Evolutionary conservation across 2,329 filamentous ascomycete genomes (phyloP), one percentile per base, ranked within the genome.

Genomic region (Eurotiales sp.): DNA sequence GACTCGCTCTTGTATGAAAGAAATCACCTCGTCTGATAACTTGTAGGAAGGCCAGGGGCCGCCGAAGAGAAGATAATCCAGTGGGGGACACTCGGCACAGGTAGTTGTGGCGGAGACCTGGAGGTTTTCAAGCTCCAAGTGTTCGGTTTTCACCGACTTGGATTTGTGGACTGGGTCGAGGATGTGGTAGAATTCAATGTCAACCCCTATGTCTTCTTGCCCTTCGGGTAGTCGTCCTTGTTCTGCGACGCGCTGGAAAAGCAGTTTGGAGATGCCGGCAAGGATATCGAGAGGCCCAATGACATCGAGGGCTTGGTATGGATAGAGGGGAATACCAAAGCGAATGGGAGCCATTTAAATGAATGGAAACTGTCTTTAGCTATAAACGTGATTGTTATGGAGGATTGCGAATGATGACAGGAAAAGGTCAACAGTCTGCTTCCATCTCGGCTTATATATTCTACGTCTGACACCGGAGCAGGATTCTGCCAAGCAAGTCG

Each of bases 101-200:
- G 50, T 52, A 4, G 39, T 47, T 27, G 45, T 52, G 8, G 44
- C 50, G 1, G 46, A 17, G 2, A 43, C 45, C 14, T 42, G 30
- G n/a, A 48, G 12, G 32, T 52, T 49, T 23, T 53, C 51, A 25
- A 49, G 40, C 1, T 49, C n/a, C 32, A n/a, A 53, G 34, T 14
- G 36, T 41, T n/a, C n/a, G 10, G 30, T 19, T 12, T 37, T 27
- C 1, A 25, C 22, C 23, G 47, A 27, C 36, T 15, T 37, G 21
- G 15, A 10, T 32, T 25, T 43, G n/a, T 21, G 22, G 1, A 8
- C 30, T 3, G 29, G 22, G 22, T 53, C 51, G 15, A 14, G 40
- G 25, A 53, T 53, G 25, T 53, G 51, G 32, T 53, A 49, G 40
- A 53, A 53, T 14, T 48, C 51, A 15, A 53, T 32, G 5, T 50